These are phyloP conservation scores for Hymenoscyphus fraxineus DNA, from an alignment of 2,329 filamentous ascomycete species.

Conservation along the genomic window DNA sequence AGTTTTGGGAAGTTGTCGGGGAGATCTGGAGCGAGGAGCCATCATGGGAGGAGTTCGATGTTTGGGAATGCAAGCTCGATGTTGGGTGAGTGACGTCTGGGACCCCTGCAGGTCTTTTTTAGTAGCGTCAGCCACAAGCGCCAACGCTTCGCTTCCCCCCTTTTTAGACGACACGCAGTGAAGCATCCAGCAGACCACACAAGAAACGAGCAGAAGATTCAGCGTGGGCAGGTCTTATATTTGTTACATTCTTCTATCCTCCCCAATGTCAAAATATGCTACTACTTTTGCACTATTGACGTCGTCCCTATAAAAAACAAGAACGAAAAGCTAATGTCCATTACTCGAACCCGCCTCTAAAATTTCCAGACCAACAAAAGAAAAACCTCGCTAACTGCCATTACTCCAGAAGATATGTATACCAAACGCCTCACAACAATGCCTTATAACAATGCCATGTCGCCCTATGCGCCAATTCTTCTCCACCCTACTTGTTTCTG, in stretches of 20 bases:
- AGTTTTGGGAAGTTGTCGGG: slow-evolving; percentile 17
- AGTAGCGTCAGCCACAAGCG: neutral
- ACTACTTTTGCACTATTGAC: neutral
- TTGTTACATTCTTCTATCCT: neutral
- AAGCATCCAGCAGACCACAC: too few species aligned
- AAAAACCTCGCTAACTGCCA: neutral
- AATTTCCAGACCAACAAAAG: neutral
- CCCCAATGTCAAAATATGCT: neutral
- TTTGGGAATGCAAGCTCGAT: slow-evolving; percentile 16
- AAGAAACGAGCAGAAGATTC: too few species aligned
- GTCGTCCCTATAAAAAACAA: neutral
- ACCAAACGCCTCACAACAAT: neutral
- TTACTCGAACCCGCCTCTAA: neutral
- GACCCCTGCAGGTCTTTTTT: neutral
- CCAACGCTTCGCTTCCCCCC: too few species aligned
- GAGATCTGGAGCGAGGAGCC: slow-evolving; percentile 6
- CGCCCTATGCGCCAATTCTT: too few species aligned
- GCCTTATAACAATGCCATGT: neutral
- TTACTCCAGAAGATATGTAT: neutral
- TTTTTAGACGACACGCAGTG: too few species aligned
- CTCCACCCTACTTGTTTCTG: neutral
- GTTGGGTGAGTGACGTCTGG: slow-evolving; percentile 30
- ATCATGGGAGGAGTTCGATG: slow-evolving; percentile 17
- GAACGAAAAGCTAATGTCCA: neutral
- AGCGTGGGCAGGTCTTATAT: neutral